Evolutionary conservation across 176 grass and related monocot genomes (phyloP).

Genomic region (Rhynchospora tenuis): DNA sequence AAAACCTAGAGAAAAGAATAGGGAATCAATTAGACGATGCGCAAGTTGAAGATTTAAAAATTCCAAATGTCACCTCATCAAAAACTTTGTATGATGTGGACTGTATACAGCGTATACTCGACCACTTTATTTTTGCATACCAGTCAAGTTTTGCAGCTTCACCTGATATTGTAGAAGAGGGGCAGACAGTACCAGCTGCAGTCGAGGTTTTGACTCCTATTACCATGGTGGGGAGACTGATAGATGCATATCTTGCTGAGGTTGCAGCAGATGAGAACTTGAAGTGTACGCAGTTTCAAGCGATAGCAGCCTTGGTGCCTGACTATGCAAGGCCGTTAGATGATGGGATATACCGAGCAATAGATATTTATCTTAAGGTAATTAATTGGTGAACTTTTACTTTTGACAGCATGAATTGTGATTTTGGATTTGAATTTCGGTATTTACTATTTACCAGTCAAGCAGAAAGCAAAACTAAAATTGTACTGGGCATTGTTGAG

Average conservation of each 20-base stretch:
- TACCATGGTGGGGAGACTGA: slow-evolving; percentile 58
- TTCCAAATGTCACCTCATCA: slow-evolving; percentile 35
- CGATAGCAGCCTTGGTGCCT: slow-evolving; percentile 53
- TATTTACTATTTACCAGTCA: background rate
- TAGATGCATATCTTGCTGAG: slow-evolving; percentile 79
- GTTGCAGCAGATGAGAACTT: slow-evolving; percentile 58
- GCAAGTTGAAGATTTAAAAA: slow-evolving; percentile 59
- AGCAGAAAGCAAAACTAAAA: background rate
- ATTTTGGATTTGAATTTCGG: background rate
- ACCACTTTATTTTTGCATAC: slow-evolving; percentile 47
- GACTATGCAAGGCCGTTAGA: slow-evolving; percentile 57
- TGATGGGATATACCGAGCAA: slow-evolving; percentile 79
- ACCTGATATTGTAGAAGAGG: slow-evolving; percentile 55
- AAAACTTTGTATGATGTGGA: slow-evolving; percentile 86
- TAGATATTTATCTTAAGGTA: slow-evolving; percentile 89
- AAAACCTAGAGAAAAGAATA: slow-evolving; percentile 50
- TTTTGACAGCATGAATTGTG: background rate
- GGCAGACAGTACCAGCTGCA: slow-evolving; percentile 16
- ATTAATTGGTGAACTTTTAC: background rate
- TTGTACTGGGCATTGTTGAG: too few species aligned
- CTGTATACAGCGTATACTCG: slow-evolving; percentile 69
- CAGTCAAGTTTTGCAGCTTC: slow-evolving; percentile 18
- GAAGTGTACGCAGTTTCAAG: slow-evolving; percentile 61
- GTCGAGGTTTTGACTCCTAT: slow-evolving; percentile 41
- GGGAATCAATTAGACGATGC: slow-evolving; percentile 64